Conservation (phyloP, 2,329 filamentous ascomycete species). For the Nakataea oryzae region DNA sequence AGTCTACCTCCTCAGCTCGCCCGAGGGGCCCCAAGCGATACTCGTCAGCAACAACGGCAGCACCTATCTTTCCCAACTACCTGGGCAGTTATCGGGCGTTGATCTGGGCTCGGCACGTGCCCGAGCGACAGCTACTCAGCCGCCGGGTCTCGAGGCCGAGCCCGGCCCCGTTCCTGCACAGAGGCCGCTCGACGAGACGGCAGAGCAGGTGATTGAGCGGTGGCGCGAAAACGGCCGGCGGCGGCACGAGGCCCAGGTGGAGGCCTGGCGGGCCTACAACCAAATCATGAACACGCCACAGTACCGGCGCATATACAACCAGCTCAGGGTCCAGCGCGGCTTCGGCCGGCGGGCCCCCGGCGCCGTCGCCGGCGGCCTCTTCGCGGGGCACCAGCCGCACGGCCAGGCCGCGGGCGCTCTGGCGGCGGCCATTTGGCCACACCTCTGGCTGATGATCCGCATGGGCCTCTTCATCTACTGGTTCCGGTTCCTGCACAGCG, state of each 20-base stretch:
- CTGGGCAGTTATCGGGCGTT: not conserved
- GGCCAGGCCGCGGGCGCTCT: slow-evolving; percentile 28
- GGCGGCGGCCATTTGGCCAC: slow-evolving; percentile 39
- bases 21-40: slow-evolving; percentile 46
- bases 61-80: slow-evolving; percentile 29
- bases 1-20: slow-evolving; percentile 52
- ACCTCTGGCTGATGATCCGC: slow-evolving; percentile 50
- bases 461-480: slow-evolving; percentile 53
- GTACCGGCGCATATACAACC: not conserved
- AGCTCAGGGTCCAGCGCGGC: not conserved
- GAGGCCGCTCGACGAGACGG: too few species aligned
- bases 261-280: too few species aligned
- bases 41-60: slow-evolving; percentile 43
- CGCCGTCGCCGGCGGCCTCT: not conserved
- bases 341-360: too few species aligned
- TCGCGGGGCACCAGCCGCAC: slow-evolving; percentile 19
- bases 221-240: slow-evolving; percentile 3
- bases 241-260: not conserved
- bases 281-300: too few species aligned
- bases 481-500: slow-evolving; percentile 29
- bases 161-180: too few species aligned
- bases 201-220: slow-evolving; percentile 1
- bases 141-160: too few species aligned
- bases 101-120: too few species aligned
- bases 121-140: too few species aligned